Percentiles rank a stretch among this genome's conserved stretches.
These are phyloP conservation scores for Obba rivulosa DNA, from an alignment of 768 basidiomycete genomes.

Conservation along the genomic window DNA sequence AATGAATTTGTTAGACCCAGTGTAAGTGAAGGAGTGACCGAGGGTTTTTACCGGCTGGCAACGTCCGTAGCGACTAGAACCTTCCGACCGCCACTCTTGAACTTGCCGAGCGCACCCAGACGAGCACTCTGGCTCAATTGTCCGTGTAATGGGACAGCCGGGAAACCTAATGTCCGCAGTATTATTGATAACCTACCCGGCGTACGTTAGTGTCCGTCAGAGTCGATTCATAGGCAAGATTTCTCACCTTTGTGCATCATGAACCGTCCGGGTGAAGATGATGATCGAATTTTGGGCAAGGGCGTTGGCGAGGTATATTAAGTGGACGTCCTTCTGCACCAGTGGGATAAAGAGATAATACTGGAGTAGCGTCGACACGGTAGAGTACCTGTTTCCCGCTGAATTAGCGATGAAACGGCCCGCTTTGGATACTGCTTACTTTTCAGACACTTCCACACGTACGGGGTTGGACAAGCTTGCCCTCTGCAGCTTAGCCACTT, in stretches of 20 bases:
- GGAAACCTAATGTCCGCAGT: conserved; percentile 85
- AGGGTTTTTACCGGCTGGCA: conserved; percentile 67
- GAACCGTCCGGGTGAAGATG: conserved; percentile 92
- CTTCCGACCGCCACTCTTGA: conserved; percentile 89
- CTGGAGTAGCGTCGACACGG: conserved; percentile 91
- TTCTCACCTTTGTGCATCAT: conserved; percentile 78
- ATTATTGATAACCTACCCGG: conserved; percentile 72
- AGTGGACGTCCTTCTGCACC: conserved; percentile 85
- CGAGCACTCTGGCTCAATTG: conserved; percentile 92
- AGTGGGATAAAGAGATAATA: conserved; percentile 94
- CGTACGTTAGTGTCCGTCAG: neutral
- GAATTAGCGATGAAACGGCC: neutral
- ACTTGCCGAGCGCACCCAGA: conserved; percentile 88
- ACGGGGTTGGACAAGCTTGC: conserved; percentile 94
- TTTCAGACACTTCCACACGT: conserved; percentile 86
- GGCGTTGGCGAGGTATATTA: conserved; percentile 84
- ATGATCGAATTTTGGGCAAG: conserved; percentile 92
- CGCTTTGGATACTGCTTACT: conserved; percentile 45
- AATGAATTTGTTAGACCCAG: neutral
- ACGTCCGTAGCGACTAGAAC: conserved; percentile 96
- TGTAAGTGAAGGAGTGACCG: neutral
- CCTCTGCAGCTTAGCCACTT: conserved; percentile 92
- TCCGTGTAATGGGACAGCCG: conserved; percentile 93
- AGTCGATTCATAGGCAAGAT: too few relatives aligned
- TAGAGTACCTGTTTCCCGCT: conserved; percentile 70